Evolutionary conservation across 2,329 filamentous ascomycete genomes (phyloP).

Genomic region (Colletotrichum agaves): DNA sequence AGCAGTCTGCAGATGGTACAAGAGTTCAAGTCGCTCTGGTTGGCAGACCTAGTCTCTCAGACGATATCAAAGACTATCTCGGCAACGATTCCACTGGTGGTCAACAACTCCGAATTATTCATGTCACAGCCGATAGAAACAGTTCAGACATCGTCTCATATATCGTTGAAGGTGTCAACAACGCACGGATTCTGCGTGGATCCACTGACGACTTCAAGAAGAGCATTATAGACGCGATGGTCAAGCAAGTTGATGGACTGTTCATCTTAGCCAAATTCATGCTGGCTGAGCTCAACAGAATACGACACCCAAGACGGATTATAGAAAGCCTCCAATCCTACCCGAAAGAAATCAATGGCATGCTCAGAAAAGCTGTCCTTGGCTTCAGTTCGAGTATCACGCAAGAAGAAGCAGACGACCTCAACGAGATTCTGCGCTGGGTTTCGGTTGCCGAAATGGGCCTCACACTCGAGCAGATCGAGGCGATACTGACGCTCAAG

Average conservation of each 20-base stretch:
- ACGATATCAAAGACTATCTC: conserved; percentile 51
- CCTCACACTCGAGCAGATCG: conserved; percentile 56
- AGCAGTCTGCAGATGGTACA: conserved; percentile 36
- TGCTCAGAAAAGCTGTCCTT: conserved; percentile 53
- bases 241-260: conserved; percentile 56
- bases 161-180: conserved; percentile 53
- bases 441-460: conserved; percentile 56
- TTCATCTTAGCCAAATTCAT: conserved; percentile 63
- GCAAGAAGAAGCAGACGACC: conserved; percentile 51
- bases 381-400: conserved; percentile 54
- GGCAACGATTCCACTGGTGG: conserved; percentile 41
- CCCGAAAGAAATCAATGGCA: conserved; percentile 56
- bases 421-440: conserved; percentile 61
- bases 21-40: conserved; percentile 52
- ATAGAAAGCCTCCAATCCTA: conserved; percentile 56
- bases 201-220: conserved; percentile 47
- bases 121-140: conserved; percentile 56
- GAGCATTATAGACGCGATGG: conserved; percentile 53
- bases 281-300: conserved; percentile 59
- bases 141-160: conserved; percentile 54
- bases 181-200: conserved; percentile 50
- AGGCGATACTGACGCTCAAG: conserved; percentile 54
- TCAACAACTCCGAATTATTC: conserved; percentile 50
- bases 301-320: conserved; percentile 57
- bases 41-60: conserved; percentile 55